A percentile compares a stretch with the other conserved stretches of the same genome.
Evolutionary conservation across 2,329 filamentous ascomycete species (phyloP).

Genomic region (Sporothrix euskadiensis): DNA sequence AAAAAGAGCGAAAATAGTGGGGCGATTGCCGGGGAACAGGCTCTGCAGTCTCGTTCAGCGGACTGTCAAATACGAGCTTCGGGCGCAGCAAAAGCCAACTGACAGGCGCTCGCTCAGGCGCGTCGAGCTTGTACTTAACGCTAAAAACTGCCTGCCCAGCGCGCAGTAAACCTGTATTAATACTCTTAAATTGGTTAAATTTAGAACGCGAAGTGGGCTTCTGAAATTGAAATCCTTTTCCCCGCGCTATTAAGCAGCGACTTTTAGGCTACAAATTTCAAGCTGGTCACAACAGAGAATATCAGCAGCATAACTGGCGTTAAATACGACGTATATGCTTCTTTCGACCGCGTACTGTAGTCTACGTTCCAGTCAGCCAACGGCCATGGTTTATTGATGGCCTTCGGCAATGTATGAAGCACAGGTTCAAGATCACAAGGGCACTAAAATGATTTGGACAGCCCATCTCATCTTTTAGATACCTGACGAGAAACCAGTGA

Average conservation of each 20-base stretch:
- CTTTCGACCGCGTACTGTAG: neutral
- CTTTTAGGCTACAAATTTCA: conserved; percentile 1
- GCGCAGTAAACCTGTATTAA: neutral
- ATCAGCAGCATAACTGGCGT: neutral
- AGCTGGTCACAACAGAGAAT: neutral
- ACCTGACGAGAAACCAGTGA: neutral
- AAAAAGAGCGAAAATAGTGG: neutral
- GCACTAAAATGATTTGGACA: neutral
- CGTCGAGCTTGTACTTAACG: neutral
- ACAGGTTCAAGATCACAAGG: no score
- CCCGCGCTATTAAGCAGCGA: neutral
- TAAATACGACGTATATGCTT: neutral
- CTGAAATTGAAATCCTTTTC: neutral
- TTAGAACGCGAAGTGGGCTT: conserved; percentile 8
- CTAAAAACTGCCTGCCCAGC: neutral
- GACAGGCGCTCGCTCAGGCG: neutral
- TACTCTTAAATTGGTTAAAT: neutral
- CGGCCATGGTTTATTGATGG: neutral
- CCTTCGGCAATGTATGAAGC: neutral
- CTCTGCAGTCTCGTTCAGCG: neutral
- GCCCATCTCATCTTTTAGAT: neutral
- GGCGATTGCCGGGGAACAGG: neutral
- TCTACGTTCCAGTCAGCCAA: neutral
- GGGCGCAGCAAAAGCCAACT: neutral
- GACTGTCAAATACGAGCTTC: neutral